Base-by-base conservation (phyloP, 768 basidiomycete genomes). In the Suillus occidentalis region DNA sequence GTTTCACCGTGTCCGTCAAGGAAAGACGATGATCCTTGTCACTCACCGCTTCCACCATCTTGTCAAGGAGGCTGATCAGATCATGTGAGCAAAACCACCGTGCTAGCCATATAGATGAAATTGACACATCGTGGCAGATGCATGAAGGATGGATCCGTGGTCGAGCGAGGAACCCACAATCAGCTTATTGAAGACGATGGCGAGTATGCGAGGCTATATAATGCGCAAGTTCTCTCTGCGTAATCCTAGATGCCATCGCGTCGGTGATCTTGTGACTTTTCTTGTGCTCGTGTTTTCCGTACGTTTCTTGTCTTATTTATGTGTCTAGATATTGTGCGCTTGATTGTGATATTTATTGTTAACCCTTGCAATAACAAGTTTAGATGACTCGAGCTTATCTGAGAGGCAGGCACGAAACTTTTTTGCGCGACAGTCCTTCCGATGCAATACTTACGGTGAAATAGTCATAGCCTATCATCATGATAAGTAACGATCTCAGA, bases 1-100 rank as follows among this genome's bases (percentile, higher is more conserved):
- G 12, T 71, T 87, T 40, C 73, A 76, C 4, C 67, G 70, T 1
- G 67, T 71, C 34, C 77, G 82, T 6, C 69, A 74, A 14, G 85
- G 82, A 1, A 86, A 83, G 73, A 88, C 86, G 22, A 57, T 85
- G 73, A 73, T 89, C 14, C 80, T 86, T 50, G 84, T 87, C 8
- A 85, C 84, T 0, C 87, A 89, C 68, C 78, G 84, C 3, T 85
- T 86, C 64, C 81, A 81, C 1, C 79, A 83, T 61, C 74, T 87
- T 18, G 83, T 79, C 0, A 80, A 78, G 59, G 69, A 80, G 16
- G 87, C 85, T 2, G 84, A 87, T 71, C 70, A 79, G 2, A 83
- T 87, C 61, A 64, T 88, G 86, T 87, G 66, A 59, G 84, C 74
- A 43, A 13, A 49, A 37, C 37, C 13, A 14, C 37, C 45, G 12